phyloP scores from a whole-genome alignment of 2,329 filamentous ascomycete species.

The Celoporthe dispersa region DNA sequence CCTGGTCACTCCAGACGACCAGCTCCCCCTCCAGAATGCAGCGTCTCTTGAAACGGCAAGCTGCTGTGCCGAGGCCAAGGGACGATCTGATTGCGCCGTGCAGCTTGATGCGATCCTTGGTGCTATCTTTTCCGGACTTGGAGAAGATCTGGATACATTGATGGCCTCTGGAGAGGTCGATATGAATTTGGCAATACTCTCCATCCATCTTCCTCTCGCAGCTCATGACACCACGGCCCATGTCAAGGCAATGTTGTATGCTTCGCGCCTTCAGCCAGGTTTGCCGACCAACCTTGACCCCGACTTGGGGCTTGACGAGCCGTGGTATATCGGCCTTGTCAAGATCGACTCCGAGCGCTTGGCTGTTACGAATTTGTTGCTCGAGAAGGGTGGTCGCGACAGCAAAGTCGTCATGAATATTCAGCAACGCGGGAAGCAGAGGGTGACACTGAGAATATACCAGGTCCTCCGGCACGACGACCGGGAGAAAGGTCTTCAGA shows the following conservation, averaged over 20 bases:
- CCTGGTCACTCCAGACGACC: conserved; percentile 73
- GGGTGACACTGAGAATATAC: conserved; percentile 69
- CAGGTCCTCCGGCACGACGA: conserved; percentile 61
- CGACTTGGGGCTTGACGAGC: conserved; percentile 57
- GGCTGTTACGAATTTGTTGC: conserved; percentile 35
- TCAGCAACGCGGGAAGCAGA: conserved; percentile 69
- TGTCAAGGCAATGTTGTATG: conserved; percentile 74
- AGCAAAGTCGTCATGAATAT: conserved; percentile 70
- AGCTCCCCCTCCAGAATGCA: conserved; percentile 88
- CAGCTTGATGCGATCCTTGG: conserved; percentile 61
- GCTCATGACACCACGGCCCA: conserved; percentile 67
- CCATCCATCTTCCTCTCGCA: conserved; percentile 85
- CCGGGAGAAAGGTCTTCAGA: conserved; percentile 74
- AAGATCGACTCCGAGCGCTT: conserved; percentile 32
- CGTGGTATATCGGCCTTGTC: conserved; percentile 34
- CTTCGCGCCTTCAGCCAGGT: conserved; percentile 69
- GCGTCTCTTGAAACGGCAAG: conserved; percentile 62
- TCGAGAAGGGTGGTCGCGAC: conserved; percentile 62
- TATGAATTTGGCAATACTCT: conserved; percentile 88
- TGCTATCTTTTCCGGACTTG: conserved; percentile 91
- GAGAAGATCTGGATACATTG: conserved; percentile 80
- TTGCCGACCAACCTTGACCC: conserved; percentile 68
- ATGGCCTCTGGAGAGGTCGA: conserved; percentile 64
- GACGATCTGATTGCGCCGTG: conserved; percentile 63
- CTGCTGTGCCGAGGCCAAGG: conserved; percentile 61